Evolutionary conservation across 2,329 filamentous ascomycete genomes (phyloP).

Genomic region (Coniella lustricola): DNA sequence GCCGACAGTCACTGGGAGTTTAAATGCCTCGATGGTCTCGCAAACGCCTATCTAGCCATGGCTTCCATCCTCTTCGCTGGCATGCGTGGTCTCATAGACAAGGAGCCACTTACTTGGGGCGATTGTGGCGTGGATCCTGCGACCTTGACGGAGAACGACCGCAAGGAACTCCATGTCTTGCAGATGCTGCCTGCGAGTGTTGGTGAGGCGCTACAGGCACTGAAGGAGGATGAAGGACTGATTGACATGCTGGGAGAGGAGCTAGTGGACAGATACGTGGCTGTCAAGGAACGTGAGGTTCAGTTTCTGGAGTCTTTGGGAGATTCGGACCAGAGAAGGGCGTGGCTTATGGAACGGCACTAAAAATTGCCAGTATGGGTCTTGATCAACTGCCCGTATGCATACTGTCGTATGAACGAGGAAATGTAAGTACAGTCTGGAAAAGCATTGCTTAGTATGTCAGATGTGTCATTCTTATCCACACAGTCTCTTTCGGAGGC

Average conservation of each 20-base stretch:
- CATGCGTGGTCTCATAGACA: conserved; percentile 42
- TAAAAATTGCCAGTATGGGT: conserved; percentile 22
- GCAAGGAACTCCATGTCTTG: conserved; percentile 44
- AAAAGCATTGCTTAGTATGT: not conserved
- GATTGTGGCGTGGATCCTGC: conserved; percentile 53
- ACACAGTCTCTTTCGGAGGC: too few relatives aligned
- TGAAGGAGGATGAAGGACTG: conserved; percentile 43
- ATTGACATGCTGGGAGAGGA: conserved; percentile 37
- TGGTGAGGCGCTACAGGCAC: conserved; percentile 43
- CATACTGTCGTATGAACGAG: not conserved
- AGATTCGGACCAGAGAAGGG: conserved; percentile 38
- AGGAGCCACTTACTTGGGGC: conserved; percentile 36
- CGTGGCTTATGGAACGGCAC: conserved; percentile 62
- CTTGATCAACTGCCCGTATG: too few relatives aligned
- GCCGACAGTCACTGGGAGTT: conserved; percentile 67
- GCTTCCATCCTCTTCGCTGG: conserved; percentile 56
- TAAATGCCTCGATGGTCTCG: conserved; percentile 69
- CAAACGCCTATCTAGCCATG: conserved; percentile 69
- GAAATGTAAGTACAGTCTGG: too few relatives aligned
- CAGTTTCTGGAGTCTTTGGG: conserved; percentile 42
- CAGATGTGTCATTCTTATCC: too few relatives aligned
- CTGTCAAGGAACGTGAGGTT: conserved; percentile 53
- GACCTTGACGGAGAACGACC: conserved; percentile 37
- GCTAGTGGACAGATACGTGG: conserved; percentile 49
- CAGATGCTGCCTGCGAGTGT: conserved; percentile 48